A percentile compares a stretch with the other conserved stretches of the same genome.
Evolutionary conservation across 371 early-diverging fungal genomes (phyloP).

Genomic region (Rhizopus microsporus): DNA sequence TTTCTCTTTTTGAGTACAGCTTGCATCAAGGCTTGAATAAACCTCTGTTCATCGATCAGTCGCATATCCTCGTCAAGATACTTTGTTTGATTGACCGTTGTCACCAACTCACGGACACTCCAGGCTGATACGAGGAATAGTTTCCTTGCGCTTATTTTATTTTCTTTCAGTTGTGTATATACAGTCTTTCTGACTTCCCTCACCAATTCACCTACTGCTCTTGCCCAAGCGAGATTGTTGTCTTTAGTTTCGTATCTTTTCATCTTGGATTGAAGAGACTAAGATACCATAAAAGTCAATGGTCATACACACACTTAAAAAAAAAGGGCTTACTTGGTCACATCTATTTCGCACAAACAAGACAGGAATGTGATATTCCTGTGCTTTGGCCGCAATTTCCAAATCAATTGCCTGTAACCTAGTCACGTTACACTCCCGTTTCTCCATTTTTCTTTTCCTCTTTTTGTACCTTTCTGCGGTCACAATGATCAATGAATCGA

Average conservation of each 20-base stretch:
- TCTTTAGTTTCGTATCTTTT: conserved; percentile 21
- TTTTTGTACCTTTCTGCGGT: conserved; percentile 42
- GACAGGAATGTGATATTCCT: conserved; percentile 39
- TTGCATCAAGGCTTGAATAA: conserved; percentile 24
- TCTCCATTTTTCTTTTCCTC: not conserved
- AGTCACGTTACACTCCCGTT: conserved; percentile 1
- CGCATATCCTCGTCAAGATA: conserved; percentile 13
- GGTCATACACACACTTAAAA: not conserved
- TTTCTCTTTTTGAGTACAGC: conserved; percentile 21
- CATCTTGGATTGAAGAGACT: conserved; percentile 45
- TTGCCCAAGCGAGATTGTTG: conserved; percentile 26
- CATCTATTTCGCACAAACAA: conserved; percentile 49
- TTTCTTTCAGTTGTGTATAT: conserved; percentile 35
- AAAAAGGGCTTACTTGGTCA: conserved; percentile 33
- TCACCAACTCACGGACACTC: conserved; percentile 41
- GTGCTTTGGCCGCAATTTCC: conserved; percentile 38
- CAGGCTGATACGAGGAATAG: conserved; percentile 47
- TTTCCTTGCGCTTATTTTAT: conserved; percentile 30
- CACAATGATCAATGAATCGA: conserved; percentile 52
- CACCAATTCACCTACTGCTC: conserved; percentile 41
- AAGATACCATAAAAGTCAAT: not conserved
- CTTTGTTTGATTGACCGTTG: conserved; percentile 12
- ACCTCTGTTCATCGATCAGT: conserved; percentile 26
- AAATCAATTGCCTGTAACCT: conserved; percentile 42
- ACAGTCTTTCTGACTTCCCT: conserved; percentile 40